Percentiles rank a stretch among this genome's conserved stretches.
Conservation (phyloP, 768 basidiomycete genomes). For the Cantharellus anzutake region DNA sequence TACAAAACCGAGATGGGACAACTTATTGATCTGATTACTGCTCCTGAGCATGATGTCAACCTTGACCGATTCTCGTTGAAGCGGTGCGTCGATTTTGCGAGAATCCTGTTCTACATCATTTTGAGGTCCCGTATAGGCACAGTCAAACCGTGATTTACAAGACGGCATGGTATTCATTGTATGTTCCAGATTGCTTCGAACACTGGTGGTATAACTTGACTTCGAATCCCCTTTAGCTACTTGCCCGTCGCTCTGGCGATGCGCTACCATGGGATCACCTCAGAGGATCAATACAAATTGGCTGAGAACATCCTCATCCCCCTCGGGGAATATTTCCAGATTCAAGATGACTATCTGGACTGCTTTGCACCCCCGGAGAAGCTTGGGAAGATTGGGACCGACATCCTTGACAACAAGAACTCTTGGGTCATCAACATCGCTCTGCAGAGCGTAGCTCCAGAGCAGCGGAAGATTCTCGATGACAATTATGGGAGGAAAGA, state of each 20-base stretch:
- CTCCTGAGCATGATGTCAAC: constrained; percentile 79
- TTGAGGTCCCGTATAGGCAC: constrained; percentile 32
- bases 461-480: constrained; percentile 26
- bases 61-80: constrained; percentile 72
- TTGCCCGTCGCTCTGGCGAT: constrained; percentile 92
- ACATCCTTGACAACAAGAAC: constrained; percentile 98
- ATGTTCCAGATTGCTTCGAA: not conserved
- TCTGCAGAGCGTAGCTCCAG: constrained; percentile 25
- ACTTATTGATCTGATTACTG: constrained; percentile 87
- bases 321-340: constrained; percentile 95
- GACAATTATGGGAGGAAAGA: constrained; percentile 46
- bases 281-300: constrained; percentile 42
- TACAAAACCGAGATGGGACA: constrained; percentile 95
- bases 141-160: constrained; percentile 91
- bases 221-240: constrained; percentile 25
- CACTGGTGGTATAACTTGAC: not conserved
- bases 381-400: constrained; percentile 94
- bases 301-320: constrained; percentile 72
- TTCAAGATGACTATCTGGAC: constrained; percentile 96
- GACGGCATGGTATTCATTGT: constrained; percentile 89
- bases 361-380: constrained; percentile 76
- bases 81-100: constrained; percentile 28
- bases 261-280: constrained; percentile 48
- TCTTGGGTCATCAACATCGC: constrained; percentile 91
- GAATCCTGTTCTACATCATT: not conserved